A percentile compares a stretch with the other conserved stretches of the same genome.
Evolutionary conservation across 805 yeast genomes (phyloP).

Genomic region (Yamadazyma philogaea): DNA sequence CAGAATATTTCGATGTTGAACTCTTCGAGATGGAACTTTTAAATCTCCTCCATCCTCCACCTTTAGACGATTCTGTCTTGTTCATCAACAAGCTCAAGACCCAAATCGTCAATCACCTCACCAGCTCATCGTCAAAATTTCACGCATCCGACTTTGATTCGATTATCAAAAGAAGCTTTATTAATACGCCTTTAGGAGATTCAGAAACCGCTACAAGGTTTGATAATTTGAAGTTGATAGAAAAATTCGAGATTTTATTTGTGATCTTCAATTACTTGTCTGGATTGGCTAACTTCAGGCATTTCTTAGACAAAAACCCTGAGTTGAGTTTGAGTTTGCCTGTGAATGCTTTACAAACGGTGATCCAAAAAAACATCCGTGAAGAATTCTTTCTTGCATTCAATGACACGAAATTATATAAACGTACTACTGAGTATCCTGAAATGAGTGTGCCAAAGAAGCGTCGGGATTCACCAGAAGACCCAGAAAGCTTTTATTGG

Average conservation of each 20-base stretch:
- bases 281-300: constrained; percentile 44
- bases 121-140: constrained; percentile 23
- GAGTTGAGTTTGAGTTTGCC: constrained; percentile 17
- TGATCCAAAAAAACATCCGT: constrained; percentile 4
- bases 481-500: constrained; percentile 29
- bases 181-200: constrained; percentile 12
- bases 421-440: constrained; percentile 25
- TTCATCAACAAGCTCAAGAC: constrained; percentile 44
- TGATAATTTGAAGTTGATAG: constrained; percentile 38
- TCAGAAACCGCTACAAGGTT: constrained; percentile 29
- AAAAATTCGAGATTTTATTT: constrained; percentile 50
- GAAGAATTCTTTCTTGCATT: constrained; percentile 40
- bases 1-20: constrained; percentile 56
- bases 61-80: constrained; percentile 31
- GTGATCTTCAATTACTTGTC: constrained; percentile 43
- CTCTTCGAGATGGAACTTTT: constrained; percentile 61
- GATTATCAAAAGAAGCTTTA: constrained; percentile 9
- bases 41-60: constrained; percentile 30
- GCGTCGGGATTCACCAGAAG: constrained; percentile 30
- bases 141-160: constrained; percentile 12
- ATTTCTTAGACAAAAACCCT: constrained; percentile 42
- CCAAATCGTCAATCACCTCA: constrained; percentile 39
- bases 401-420: constrained; percentile 54
- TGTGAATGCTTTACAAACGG: constrained; percentile 9
- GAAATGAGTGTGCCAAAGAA: constrained; percentile 32